phyloP scores from a whole-genome alignment of 805 yeast species.

The Huiozyma naganishii region DNA sequence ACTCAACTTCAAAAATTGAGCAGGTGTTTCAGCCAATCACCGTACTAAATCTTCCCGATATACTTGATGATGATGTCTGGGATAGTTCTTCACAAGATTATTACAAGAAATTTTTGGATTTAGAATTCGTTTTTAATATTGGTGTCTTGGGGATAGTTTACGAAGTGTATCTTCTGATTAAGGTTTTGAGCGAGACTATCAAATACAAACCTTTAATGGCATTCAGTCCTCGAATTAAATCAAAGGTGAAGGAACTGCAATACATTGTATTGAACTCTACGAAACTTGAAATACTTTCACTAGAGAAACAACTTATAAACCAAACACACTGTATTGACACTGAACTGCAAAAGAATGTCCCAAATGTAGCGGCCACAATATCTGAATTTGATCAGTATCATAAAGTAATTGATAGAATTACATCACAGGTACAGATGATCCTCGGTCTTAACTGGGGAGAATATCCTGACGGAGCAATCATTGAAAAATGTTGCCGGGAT shows the following conservation, averaged over 20 bases:
- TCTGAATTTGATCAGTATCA: slow-evolving; percentile 47
- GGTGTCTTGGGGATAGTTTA: slow-evolving; percentile 10
- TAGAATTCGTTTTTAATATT: too few species aligned
- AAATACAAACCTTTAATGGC: slow-evolving; percentile 37
- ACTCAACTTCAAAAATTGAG: too few species aligned
- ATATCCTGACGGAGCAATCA: slow-evolving; percentile 56
- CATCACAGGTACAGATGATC: slow-evolving; percentile 37
- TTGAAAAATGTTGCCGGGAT: slow-evolving; percentile 38
- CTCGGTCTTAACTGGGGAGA: slow-evolving; percentile 52
- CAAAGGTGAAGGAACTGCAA: slow-evolving; percentile 53
- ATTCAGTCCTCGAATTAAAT: slow-evolving; percentile 40
- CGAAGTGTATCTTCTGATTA: slow-evolving; percentile 31
- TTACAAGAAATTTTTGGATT: too few species aligned
- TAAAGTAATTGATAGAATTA: slow-evolving; percentile 32
- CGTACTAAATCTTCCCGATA: too few species aligned
- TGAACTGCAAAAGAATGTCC: slow-evolving; percentile 25
- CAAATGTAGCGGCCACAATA: slow-evolving; percentile 39
- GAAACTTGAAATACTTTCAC: slow-evolving; percentile 34
- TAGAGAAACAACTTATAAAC: slow-evolving; percentile 31
- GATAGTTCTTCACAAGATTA: too few species aligned
- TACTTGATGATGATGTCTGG: too few species aligned
- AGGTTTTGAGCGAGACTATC: slow-evolving; percentile 43
- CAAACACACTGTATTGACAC: neutral
- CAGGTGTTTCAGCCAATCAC: too few species aligned
- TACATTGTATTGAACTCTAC: slow-evolving; percentile 38